Conservation (phyloP, 2,329 filamentous ascomycete species). For the Hyphodiscus sp. region DNA sequence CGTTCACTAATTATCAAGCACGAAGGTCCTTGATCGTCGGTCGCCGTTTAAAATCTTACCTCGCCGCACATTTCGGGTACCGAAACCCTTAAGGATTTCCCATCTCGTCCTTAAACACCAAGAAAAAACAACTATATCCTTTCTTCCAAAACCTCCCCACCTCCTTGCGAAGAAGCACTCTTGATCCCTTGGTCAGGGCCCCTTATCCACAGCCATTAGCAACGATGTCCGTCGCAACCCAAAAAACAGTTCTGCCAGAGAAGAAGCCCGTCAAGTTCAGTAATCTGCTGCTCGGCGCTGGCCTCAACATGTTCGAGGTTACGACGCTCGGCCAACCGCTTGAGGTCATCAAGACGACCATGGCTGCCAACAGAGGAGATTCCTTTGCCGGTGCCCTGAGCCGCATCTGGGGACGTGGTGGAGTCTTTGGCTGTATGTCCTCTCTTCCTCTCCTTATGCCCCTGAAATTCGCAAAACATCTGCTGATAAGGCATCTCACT, state of each 20-base stretch:
- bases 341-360: constrained; percentile 99
- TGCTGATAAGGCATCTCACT: not conserved
- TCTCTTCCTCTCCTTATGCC: not conserved
- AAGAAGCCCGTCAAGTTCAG: constrained; percentile 99
- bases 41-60: not conserved
- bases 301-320: constrained; percentile 38
- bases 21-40: not conserved
- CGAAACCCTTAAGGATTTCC: not conserved
- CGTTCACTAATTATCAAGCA: not conserved
- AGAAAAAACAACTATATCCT: not conserved
- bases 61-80: not conserved
- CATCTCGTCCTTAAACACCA: not conserved
- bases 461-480: not conserved
- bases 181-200: constrained; percentile 98
- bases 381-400: constrained; percentile 74
- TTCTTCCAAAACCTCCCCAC: constrained; percentile 2
- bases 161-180: constrained; percentile 73
- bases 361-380: constrained; percentile 93
- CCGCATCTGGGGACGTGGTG: constrained; percentile 91
- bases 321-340: constrained; percentile 68
- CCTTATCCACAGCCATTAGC: constrained; percentile 44
- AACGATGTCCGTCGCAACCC: constrained; percentile 56
- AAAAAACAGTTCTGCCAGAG: constrained; percentile 56
- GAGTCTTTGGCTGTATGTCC: constrained; percentile 81
- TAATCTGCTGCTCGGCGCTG: constrained; percentile 66